Percentiles rank a stretch among this genome's conserved stretches.
These are phyloP conservation scores for Trypanosoma platydactyli DNA, from an alignment of 208 protist species.

Conservation along the genomic window DNA sequence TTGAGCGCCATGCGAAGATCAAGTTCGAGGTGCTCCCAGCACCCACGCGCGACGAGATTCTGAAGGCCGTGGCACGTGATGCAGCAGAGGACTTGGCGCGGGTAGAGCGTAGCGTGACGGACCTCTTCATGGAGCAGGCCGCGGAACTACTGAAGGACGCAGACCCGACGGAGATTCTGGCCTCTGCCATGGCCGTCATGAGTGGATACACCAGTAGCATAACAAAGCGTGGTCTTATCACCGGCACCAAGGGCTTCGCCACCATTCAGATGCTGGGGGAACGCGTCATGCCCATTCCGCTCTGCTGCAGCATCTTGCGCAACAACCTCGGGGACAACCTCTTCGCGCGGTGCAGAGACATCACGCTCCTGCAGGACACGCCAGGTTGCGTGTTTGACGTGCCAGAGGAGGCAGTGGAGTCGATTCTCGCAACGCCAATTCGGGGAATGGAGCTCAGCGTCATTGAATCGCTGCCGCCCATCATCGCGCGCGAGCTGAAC, in stretches of 20 bases:
- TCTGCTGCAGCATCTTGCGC: slow-evolving; percentile 87
- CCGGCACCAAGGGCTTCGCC: slow-evolving; percentile 68
- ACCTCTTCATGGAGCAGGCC: slow-evolving; percentile 88
- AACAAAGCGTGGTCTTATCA: slow-evolving; percentile 78
- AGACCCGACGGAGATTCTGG: slow-evolving; percentile 83
- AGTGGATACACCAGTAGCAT: slow-evolving; percentile 92
- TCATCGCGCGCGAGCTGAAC: slow-evolving; percentile 83
- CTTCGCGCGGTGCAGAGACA: slow-evolving; percentile 80
- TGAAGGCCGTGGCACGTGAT: slow-evolving; percentile 81
- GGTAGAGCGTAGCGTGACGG: slow-evolving; percentile 79
- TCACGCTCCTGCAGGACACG: slow-evolving; percentile 85
- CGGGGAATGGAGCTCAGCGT: slow-evolving; percentile 64
- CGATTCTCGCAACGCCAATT: slow-evolving; percentile 57
- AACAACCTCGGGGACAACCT: slow-evolving; percentile 82
- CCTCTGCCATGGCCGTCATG: slow-evolving; percentile 89
- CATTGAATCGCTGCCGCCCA: slow-evolving; percentile 79
- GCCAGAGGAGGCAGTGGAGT: slow-evolving; percentile 62
- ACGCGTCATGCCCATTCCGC: slow-evolving; percentile 68
- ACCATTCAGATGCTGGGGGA: slow-evolving; percentile 77
- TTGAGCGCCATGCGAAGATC: slow-evolving; percentile 90
- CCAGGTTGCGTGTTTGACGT: slow-evolving; percentile 90
- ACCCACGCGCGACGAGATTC: slow-evolving; percentile 86
- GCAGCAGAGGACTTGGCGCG: slow-evolving; percentile 85
- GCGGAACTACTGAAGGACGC: slow-evolving; percentile 87
- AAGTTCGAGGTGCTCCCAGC: slow-evolving; percentile 88